A percentile compares a stretch with the other conserved stretches of the same genome.
These are phyloP conservation scores for Exophiala phaeomuriformis DNA, from an alignment of 2,329 filamentous ascomycete genomes.

Conservation along the genomic window DNA sequence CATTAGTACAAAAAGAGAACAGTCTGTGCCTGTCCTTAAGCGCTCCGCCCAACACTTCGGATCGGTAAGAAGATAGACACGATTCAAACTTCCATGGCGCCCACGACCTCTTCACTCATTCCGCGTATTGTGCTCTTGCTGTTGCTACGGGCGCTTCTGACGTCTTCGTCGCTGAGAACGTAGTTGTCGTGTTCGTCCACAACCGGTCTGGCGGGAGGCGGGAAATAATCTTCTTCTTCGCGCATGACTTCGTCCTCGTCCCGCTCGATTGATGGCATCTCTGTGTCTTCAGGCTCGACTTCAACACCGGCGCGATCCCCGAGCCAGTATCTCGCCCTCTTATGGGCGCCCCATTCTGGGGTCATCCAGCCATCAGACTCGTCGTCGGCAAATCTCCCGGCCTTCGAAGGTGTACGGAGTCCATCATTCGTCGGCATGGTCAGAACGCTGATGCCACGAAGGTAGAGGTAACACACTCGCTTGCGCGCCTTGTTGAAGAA, in stretches of 20 bases:
- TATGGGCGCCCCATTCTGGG: conserved; percentile 56
- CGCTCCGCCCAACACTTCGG: neutral
- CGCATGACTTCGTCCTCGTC: conserved; percentile 9
- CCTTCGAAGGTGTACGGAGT: conserved; percentile 38
- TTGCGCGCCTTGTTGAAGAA: conserved; percentile 93
- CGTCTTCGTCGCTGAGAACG: conserved; percentile 41
- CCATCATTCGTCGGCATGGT: conserved; percentile 57
- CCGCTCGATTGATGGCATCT: conserved; percentile 28
- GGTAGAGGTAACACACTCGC: conserved; percentile 86
- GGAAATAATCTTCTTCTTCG: conserved; percentile 25
- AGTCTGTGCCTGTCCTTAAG: neutral
- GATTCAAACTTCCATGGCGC: conserved; percentile 46
- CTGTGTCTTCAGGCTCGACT: conserved; percentile 41
- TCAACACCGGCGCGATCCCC: conserved; percentile 53
- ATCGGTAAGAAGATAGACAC: neutral
- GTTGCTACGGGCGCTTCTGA: conserved; percentile 31
- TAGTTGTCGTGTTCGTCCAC: conserved; percentile 40
- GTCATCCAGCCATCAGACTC: conserved; percentile 41
- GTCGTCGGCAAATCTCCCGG: conserved; percentile 42
- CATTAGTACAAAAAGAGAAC: conserved; percentile 17
- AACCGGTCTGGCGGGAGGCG: conserved; percentile 27
- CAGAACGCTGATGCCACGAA: conserved; percentile 71
- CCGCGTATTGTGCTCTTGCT: conserved; percentile 43
- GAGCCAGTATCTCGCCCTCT: conserved; percentile 83
- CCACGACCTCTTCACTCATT: conserved; percentile 49